Base-by-base conservation (phyloP, 495 filamentous ascomycete genomes). In the Apodospora peruviana region DNA sequence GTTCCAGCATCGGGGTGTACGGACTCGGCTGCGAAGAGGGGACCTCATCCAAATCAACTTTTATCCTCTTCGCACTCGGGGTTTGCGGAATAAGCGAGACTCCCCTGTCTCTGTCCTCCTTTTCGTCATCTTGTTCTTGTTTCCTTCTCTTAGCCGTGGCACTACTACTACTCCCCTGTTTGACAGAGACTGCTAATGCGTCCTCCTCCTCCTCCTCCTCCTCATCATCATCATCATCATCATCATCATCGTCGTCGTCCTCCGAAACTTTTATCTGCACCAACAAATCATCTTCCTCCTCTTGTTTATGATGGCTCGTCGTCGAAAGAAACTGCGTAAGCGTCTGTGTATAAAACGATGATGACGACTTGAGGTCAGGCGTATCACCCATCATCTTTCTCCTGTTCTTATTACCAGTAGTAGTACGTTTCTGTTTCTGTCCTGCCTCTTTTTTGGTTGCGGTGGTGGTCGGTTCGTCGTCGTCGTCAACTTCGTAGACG, bases 301-400 rank as follows among this genome's bases (percentile, higher is more conserved):
- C 52, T 2, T n/a, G 22, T 2, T 50, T 39, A 25, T 43, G 19
- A 10, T 34, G 34, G 35, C 49, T 51, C 52, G 60, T 59, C 10
- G 25, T 39, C n/a, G 66, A 58, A 20, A 70, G 22, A 10, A 72
- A 55, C 49, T 75, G 72, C 1, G 72, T 75, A 11, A 75, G 42
- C 2, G 69, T 75, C 45, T 74, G 70, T 0, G 70, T 74, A 29
- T 74, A 63, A 25, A 69, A 72, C 14, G 66, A 68, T 4, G 58
- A 59, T 19, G 40, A 55, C n/a, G n/a, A n/a, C n/a, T n/a, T n/a
- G n/a, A n/a, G n/a, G n/a, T n/a, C n/a, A 11, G 65, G 51, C 5
- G 52, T 49, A 46, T 76, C 69, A 40, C 71, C 72, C 22, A 67
- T 49, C 9, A 73, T 76, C 62, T 71, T 77, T 19, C 74, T 60